A percentile compares a stretch with the other conserved stretches of the same genome.
phyloP scores from a whole-genome alignment of 345 rosid genomes.

The Physaria fendleri region DNA sequence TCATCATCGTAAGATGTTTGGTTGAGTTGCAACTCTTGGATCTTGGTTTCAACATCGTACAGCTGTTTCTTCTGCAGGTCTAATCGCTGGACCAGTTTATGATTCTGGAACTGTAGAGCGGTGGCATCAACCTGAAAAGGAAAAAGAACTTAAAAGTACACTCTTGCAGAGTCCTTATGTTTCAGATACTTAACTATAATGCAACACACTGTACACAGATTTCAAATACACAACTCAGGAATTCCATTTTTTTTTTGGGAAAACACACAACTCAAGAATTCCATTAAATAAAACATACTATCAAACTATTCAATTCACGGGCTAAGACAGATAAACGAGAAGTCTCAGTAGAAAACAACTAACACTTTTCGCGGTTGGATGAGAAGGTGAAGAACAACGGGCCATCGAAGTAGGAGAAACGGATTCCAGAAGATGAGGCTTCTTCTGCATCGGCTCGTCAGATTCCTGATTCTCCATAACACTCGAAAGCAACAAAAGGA shows the following conservation, averaged over 20 bases:
- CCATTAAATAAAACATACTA: neutral
- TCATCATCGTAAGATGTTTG: slow-evolving; percentile 61
- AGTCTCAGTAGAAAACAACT: neutral
- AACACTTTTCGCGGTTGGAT: slow-evolving; percentile 41
- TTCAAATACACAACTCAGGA: neutral
- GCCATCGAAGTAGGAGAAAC: slow-evolving; percentile 45
- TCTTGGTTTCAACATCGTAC: slow-evolving; percentile 55
- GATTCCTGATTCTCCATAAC: slow-evolving; percentile 54
- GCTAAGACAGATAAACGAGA: neutral
- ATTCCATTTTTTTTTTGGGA: no score
- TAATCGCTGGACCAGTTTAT: slow-evolving; percentile 70
- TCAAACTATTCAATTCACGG: neutral
- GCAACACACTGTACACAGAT: neutral
- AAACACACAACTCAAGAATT: neutral
- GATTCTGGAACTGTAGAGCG: slow-evolving; percentile 77
- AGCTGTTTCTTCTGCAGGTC: slow-evolving; percentile 69
- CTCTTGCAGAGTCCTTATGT: neutral
- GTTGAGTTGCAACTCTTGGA: slow-evolving; percentile 44
- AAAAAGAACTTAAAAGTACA: neutral
- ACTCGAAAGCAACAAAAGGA: neutral
- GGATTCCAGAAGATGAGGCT: slow-evolving; percentile 49
- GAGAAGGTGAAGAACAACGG: slow-evolving; percentile 47
- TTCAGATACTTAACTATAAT: neutral
- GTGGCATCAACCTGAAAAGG: slow-evolving; percentile 59
- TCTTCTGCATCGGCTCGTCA: slow-evolving; percentile 62